Base-by-base conservation (phyloP, 2,329 filamentous ascomycete genomes). In the Chaetomium globosum region DNA sequence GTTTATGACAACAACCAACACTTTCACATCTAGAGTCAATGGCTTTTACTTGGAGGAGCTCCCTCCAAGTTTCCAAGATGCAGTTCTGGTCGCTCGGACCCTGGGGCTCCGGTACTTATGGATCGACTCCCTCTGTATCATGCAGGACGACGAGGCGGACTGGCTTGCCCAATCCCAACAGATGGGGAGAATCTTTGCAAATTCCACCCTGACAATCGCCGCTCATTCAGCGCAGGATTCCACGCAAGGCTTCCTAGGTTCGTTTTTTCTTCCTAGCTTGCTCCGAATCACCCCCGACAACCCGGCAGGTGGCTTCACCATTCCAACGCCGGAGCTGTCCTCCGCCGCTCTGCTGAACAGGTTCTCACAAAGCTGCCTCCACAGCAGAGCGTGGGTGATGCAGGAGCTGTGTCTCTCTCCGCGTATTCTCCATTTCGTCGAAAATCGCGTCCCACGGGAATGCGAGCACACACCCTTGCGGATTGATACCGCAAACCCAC, bases 31-130 rank as follows among this genome's bases (percentile, higher is more conserved):
- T 7, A 46, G 39, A n/a, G 39, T 46, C 39, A n/a, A 46, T n/a
- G 39, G 39, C 5, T 46, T 46, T 16, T 46, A 8, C 23, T 6
- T 30, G 9, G 26, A 16, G 6, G 26, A 53, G 31, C 23, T 53
- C 6, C 49, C 49, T 5, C 49, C 12, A 28, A 30, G 49, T 16
- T 30, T 30, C 26, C 49, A 53, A 28, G 26, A 53, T 12, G 39
- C 39, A 4, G 39, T 46, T 16, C 39, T 46, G 39, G 39, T 53
- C 8, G 26, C 49, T 2, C 49, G 49, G 10, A 28, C 26, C 12
- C 49, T 53, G 8, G 49, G 49, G 23, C 13, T 53, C 6, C 23
- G 49, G 23, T 53, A 53, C 49, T 53, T 53, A 26, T 53, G 49
- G 49, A 30, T 53, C 49, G 49, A 53, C 26, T 53, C 16, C 16